These are phyloP conservation scores for Lotmaria passim DNA, from an alignment of 208 protist species.

Conservation along the genomic window DNA sequence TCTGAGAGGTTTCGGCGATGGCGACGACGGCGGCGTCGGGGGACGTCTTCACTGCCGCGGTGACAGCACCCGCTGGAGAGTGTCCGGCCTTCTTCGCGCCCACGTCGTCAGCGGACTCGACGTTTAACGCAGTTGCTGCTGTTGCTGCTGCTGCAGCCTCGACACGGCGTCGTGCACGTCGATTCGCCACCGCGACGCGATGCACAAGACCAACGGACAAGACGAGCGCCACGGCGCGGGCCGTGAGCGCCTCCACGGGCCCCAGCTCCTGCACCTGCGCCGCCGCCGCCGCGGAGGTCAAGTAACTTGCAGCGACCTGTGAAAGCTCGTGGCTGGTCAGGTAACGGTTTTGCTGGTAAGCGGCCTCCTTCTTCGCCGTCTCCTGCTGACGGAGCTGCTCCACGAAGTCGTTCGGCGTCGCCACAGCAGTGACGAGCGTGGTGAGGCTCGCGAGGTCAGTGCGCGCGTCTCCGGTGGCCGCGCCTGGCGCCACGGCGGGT, in stretches of 20 bases:
- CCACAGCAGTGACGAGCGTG: constrained; percentile 21
- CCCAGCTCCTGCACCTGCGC: constrained; percentile 16
- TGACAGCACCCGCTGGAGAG: too few species aligned
- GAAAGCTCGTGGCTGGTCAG: constrained; percentile 23
- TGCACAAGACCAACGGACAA: constrained; percentile 31
- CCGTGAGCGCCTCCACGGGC: constrained; percentile 10
- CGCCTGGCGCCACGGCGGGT: constrained; percentile 10
- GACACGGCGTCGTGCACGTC: constrained; percentile 15
- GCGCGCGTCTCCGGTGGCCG: neutral
- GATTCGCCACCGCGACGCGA: constrained; percentile 24
- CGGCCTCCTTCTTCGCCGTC: constrained; percentile 13
- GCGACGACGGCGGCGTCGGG: neutral
- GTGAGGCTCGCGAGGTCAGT: constrained; percentile 25
- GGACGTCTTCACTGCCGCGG: neutral
- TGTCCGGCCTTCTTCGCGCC: neutral
- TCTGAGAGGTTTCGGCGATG: neutral
- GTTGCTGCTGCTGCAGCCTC: neutral
- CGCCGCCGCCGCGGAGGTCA: constrained; percentile 21
- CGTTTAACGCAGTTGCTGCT: too few species aligned
- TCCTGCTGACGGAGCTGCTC: constrained; percentile 30
- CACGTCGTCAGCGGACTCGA: too few species aligned
- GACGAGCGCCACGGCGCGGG: constrained; percentile 16
- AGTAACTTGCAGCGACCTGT: constrained; percentile 13
- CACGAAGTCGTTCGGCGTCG: constrained; percentile 26
- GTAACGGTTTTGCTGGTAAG: constrained; percentile 29